These are phyloP conservation scores for Euryodendron excelsum DNA, from an alignment of 148 eudicot species.

Conservation along the genomic window DNA sequence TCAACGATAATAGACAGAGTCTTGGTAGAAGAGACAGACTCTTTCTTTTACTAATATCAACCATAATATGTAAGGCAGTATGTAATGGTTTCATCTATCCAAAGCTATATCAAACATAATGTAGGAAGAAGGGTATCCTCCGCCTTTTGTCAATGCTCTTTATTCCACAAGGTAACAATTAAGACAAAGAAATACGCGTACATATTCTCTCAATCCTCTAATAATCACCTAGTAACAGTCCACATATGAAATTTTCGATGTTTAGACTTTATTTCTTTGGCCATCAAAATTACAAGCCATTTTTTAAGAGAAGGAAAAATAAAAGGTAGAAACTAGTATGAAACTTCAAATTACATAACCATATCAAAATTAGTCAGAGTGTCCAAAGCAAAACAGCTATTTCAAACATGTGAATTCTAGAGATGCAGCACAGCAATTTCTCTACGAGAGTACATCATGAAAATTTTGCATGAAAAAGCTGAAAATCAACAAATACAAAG, in stretches of 20 bases:
- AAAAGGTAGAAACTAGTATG: too few species aligned
- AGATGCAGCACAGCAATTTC: not conserved
- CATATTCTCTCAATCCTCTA: not conserved
- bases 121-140: not conserved
- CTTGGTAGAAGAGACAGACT: not conserved
- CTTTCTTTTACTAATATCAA: not conserved
- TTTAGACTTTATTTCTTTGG: constrained; percentile 88
- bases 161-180: not conserved
- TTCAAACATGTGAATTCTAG: not conserved
- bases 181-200: too few species aligned
- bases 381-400: not conserved
- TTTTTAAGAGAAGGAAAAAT: too few species aligned
- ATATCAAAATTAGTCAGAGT: not conserved
- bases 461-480: not conserved
- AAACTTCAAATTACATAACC: too few species aligned
- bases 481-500: constrained; percentile 2
- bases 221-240: constrained; percentile 87
- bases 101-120: not conserved
- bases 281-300: constrained; percentile 17
- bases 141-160: not conserved
- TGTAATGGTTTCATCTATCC: not conserved
- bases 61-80: not conserved
- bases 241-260: constrained; percentile 88
- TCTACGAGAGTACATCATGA: not conserved
- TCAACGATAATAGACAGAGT: too few species aligned